Evolutionary conservation across 2,329 filamentous ascomycete genomes (phyloP), one percentile per base, ranked within the genome.

Genomic region (Aureobasidium uvarum): DNA sequence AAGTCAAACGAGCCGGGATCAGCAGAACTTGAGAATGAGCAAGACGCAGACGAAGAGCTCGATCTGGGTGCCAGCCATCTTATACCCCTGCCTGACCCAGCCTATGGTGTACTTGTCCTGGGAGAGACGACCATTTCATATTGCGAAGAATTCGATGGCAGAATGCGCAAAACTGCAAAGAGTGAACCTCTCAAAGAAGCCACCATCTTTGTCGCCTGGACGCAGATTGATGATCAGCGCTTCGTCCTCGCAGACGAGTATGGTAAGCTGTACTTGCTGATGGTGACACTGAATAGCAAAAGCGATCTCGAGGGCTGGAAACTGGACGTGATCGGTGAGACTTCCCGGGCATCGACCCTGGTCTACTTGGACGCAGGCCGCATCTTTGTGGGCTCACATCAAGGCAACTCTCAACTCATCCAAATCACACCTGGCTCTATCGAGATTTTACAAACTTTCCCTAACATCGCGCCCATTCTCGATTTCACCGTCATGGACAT

Each of bases 401-500:
- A 95, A 71, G 94, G 94, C 41, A 91, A 99, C 75, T 96, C 92
- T 1, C 92, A 97, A 74, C 83, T 98, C 10, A 84, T 95, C 55
- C 82, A 81, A 56, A 84, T 92, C 63, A 76, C 80, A 51, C 82
- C 84, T 62, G 81, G 88, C 38, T 83, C 82, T 0, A 81, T 93
- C 66, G 81, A 88, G 55, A 77, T 93, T 5, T 76, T 95, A 11
- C 92, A 96, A 73, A 89, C 86, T 0, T 82, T 96, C 65, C 80
- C 85, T 3, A 99, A 96, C 73, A 91, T 98, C 71, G 92, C 90
- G 0, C 95, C 95, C 0, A 90, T 99, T 48, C 79, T 98, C 45
- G 95, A 99, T 74, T 97, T 99, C 71, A 89, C 90, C 0, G 86
- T 99, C 18, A 96, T 98, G 92, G 95, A 98, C 72, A 90, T 98